These are phyloP conservation scores for Yamadazyma aaseri DNA, from an alignment of 1,139 yeast species.

Conservation along the genomic window DNA sequence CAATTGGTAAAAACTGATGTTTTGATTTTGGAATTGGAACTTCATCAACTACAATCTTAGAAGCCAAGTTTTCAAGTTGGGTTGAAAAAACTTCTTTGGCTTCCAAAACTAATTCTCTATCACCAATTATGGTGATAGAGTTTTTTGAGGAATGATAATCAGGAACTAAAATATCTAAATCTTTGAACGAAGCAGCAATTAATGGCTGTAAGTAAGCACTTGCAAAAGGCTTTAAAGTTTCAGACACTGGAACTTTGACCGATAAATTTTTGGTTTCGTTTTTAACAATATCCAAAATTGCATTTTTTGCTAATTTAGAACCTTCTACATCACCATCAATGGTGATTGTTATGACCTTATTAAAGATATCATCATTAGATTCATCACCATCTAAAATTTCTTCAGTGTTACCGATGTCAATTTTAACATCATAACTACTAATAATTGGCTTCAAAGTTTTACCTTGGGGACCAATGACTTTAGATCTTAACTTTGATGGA, in stretches of 20 bases:
- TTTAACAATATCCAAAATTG: slow-evolving; percentile 70
- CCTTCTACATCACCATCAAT: slow-evolving; percentile 88
- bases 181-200: slow-evolving; percentile 21
- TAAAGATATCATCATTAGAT: slow-evolving; percentile 45
- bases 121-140: slow-evolving; percentile 54
- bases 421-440: slow-evolving; percentile 65
- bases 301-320: slow-evolving; percentile 67
- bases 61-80: slow-evolving; percentile 44
- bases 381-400: slow-evolving; percentile 27
- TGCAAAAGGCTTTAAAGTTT: slow-evolving; percentile 53
- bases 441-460: slow-evolving; percentile 77
- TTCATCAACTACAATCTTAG: slow-evolving; percentile 33
- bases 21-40: slow-evolving; percentile 45
- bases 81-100: slow-evolving; percentile 49
- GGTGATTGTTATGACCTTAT: slow-evolving; percentile 57
- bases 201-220: slow-evolving; percentile 23
- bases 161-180: slow-evolving; percentile 36
- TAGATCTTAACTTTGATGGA: slow-evolving; percentile 78
- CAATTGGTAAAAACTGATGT: slow-evolving; percentile 47
- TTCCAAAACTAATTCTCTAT: slow-evolving; percentile 55
- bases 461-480: slow-evolving; percentile 90
- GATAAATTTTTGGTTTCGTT: slow-evolving; percentile 66
- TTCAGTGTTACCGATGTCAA: slow-evolving; percentile 65
- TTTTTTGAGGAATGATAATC: slow-evolving; percentile 24
- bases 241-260: slow-evolving; percentile 48